Evolutionary conservation across 129 eudicot genomes (phyloP).

Genomic region (Saposhnikovia divaricata): DNA sequence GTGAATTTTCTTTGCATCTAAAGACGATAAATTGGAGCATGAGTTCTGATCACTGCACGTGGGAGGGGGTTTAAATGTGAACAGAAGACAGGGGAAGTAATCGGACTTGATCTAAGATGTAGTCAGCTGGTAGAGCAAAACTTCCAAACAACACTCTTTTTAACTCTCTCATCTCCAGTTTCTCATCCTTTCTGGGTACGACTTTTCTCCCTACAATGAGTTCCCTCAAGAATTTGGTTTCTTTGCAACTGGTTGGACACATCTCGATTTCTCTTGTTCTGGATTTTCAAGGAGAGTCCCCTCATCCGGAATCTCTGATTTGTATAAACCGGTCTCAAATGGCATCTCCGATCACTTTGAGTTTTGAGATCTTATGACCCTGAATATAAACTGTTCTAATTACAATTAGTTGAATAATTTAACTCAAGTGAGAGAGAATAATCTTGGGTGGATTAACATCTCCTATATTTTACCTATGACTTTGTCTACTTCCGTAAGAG

Average conservation of each 20-base stretch:
- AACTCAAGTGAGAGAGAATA: conserved; percentile 12
- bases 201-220: not conserved
- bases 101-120: conserved; percentile 14
- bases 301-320: not conserved
- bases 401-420: conserved; percentile 9
- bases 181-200: conserved; percentile 9
- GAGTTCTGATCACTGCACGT: conserved; percentile 2
- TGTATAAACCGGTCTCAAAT: conserved; percentile 2
- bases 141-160: too few relatives aligned
- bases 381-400: not conserved
- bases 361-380: not conserved
- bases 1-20: too few relatives aligned
- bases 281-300: conserved; percentile 10
- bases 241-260: conserved; percentile 13
- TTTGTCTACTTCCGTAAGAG: conserved; percentile 15
- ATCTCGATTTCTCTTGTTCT: conserved; percentile 13
- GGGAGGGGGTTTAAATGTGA: conserved; percentile 11
- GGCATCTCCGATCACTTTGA: too few relatives aligned
- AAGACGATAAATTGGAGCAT: not conserved
- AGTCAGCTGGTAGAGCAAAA: not conserved
- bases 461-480: conserved; percentile 10
- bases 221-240: conserved; percentile 11
- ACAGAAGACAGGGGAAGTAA: conserved; percentile 6
- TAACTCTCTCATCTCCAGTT: too few relatives aligned
- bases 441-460: not conserved